Evolutionary conservation across 257 asterid species (phyloP).

Genomic region (Gentiana straminea): DNA sequence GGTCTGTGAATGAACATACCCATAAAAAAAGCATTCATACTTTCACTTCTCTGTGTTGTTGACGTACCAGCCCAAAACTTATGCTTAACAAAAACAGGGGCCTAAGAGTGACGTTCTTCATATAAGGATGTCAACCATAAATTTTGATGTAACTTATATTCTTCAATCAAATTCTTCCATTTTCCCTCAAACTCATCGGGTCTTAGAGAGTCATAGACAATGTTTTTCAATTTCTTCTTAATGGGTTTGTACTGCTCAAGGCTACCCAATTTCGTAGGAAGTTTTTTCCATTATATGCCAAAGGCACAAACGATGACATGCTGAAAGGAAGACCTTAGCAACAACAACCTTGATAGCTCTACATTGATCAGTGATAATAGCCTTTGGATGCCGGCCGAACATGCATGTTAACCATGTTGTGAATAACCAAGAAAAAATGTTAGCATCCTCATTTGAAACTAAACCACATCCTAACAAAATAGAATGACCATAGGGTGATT

Average conservation of each 20-base stretch:
- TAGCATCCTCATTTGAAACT: neutral
- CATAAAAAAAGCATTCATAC: conserved; percentile 2
- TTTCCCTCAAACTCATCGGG: neutral
- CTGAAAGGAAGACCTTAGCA: neutral
- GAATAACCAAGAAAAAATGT: neutral
- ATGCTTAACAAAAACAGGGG: neutral
- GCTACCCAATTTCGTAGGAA: neutral
- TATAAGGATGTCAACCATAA: neutral
- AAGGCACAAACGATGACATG: neutral
- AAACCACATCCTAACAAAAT: neutral
- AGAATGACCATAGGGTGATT: conserved; percentile 33
- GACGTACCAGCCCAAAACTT: neutral
- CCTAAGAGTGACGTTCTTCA: neutral
- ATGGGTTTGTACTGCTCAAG: neutral
- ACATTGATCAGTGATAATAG: neutral
- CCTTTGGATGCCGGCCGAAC: neutral
- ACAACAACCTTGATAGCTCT: neutral
- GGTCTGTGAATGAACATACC: neutral
- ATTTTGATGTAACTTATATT: neutral
- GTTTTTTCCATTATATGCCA: neutral
- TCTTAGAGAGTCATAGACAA: neutral
- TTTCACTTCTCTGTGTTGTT: conserved; percentile 3
- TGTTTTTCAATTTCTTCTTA: neutral
- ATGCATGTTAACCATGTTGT: neutral
- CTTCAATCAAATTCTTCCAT: neutral